Evolutionary conservation across 352 stramenopile species (phyloP), one percentile per base, ranked within the genome.

Genomic region (Phytophthora multivora): DNA sequence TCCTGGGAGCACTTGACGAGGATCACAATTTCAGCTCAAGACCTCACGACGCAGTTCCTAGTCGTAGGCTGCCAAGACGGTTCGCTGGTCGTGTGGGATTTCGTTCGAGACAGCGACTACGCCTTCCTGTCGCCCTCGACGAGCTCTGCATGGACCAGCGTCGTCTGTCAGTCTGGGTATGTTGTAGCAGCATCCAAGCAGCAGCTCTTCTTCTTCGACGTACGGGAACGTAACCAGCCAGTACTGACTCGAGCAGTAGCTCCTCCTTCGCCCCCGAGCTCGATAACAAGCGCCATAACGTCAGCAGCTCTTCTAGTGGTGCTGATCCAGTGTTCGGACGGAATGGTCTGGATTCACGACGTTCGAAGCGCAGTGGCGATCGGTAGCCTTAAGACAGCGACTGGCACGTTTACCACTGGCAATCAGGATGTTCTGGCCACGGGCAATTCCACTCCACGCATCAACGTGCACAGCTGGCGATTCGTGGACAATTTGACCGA

Each of bases 11-110:
- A 89, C 35, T 55, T 90, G 15, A 59, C 55, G 8, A 40, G 21
- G 4, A 81, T 90, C 31, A 75, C 69, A 8, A 40, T 63, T 5
- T 80, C 75, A 5, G 39, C 41, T 2, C 47, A 79, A 19, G 77
- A 88, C 40, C 31, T 67, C 3, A 82, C 77, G 28, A 82, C 79
- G 10, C 71, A 86, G 39, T 86, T 79, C 30, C 23, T 90, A 8
- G 66, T 54, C 1, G 51, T 87, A 0, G 76, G 76, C 0, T 74
- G 86, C n/a, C 61, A 62, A 3, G 69, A 86, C 36, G 80, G 83
- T 18, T 59, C 73, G 3, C 15, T 83, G 1, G 57, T 77, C 8
- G 66, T 90, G 13, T 91, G 81, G 79, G 59, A 93, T 52, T 39
- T 82, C 13, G 53, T 90, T 9, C 68, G 72, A 18, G 70, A 88